A percentile compares a stretch with the other conserved stretches of the same genome.
phyloP scores from a whole-genome alignment of 78 protist genomes.

The Mantamonas sphyraenae region DNA sequence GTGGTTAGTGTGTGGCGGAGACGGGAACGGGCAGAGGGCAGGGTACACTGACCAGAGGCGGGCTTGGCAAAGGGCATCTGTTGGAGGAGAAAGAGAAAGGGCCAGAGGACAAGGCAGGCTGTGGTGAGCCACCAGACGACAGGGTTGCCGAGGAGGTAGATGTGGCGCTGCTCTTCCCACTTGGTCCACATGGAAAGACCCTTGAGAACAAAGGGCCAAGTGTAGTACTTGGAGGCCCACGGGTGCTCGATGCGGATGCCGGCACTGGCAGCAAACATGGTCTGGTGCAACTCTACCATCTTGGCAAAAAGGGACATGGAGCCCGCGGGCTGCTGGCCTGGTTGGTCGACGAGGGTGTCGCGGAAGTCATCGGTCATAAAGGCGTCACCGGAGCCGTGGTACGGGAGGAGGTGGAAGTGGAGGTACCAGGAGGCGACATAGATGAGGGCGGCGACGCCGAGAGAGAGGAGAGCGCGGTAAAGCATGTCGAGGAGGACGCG shows the following conservation, averaged over 20 bases:
- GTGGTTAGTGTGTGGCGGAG: no score
- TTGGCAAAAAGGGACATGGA: no score
- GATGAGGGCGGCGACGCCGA: not conserved
- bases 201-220: no score
- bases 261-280: not conserved
- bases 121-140: not conserved
- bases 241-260: not conserved
- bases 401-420: constrained; percentile 3
- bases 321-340: no score
- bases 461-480: not conserved
- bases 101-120: no score
- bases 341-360: not conserved
- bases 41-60: no score
- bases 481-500: not conserved
- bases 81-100: no score
- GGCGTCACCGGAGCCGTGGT: not conserved
- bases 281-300: not conserved
- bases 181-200: no score
- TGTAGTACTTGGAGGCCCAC: no score
- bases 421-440: not conserved
- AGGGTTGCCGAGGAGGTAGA: not conserved
- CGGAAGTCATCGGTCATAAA: not conserved
- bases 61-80: no score
- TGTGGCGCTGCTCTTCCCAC: no score
- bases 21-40: no score